Evolutionary conservation across 257 asterid species (phyloP).

Genomic region (Datura wrightii): DNA sequence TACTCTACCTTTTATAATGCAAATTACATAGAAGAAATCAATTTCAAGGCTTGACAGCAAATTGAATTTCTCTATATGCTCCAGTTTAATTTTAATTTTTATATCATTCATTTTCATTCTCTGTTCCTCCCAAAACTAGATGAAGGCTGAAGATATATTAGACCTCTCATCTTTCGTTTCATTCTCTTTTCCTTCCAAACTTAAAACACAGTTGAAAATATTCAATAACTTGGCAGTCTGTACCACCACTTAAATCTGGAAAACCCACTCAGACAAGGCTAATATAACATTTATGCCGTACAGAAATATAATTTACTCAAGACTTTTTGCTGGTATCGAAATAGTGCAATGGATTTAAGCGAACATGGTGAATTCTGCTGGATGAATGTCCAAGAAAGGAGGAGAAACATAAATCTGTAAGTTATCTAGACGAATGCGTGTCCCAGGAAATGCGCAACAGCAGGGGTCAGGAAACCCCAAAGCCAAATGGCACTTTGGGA

Average conservation of each 20-base stretch:
- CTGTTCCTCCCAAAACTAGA: background rate
- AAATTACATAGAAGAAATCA: background rate
- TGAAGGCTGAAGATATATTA: background rate
- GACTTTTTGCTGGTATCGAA: background rate
- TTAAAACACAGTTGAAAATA: background rate
- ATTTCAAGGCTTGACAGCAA: background rate
- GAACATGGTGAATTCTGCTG: background rate
- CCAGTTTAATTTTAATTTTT: slow-evolving; percentile 12
- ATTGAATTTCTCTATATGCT: slow-evolving; percentile 13
- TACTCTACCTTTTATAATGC: background rate
- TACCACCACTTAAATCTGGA: background rate
- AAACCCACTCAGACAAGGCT: background rate
- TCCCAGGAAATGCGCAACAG: background rate
- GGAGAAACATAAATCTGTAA: background rate
- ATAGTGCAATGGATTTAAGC: slow-evolving; percentile 13
- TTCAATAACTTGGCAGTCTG: background rate
- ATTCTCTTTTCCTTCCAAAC: background rate
- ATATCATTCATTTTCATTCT: slow-evolving; percentile 9
- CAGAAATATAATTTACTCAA: background rate
- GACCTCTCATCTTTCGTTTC: background rate
- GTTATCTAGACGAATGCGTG: background rate
- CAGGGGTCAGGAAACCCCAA: background rate
- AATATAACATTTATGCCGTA: background rate
- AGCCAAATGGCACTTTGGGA: background rate
- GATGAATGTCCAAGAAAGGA: slow-evolving; percentile 3